Base-by-base conservation (phyloP, 371 early-diverging fungal genomes). In the Phascolomyces articulosus region DNA sequence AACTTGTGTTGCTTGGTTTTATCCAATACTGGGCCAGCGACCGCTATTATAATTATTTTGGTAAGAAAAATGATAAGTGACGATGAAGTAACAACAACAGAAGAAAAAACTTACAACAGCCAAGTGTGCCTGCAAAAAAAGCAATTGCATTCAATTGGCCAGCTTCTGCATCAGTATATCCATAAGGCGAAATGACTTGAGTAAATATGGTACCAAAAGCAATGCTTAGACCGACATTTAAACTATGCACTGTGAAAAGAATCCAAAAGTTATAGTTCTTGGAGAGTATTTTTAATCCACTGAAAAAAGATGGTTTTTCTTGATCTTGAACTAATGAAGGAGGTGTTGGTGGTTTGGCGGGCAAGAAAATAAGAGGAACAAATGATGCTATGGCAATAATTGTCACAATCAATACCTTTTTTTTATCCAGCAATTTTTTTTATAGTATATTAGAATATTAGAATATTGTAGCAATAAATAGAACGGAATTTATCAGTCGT, bases 1-100 rank as follows among this genome's bases (percentile, higher is more conserved):
- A 78, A 58, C 58, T 76, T 81, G 65, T 82, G 84, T 53, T 82
- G 81, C 54, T 81, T 82, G 48, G 82, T 85, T 31, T 65, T 64
- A 63, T 85, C 87, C 51, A 84, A 67, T 18, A 83, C 70, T 21
- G 82, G 82, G 15, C 87, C 84, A 27, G 82, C 73, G 29, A 82
- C 66, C 24, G 72, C 77, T 75, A 34, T 34, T 34, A 34, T 34
- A n/a, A n/a, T n/a, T n/a, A n/a, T n/a, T n/a, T n/a, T n/a, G n/a
- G n/a, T n/a, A n/a, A n/a, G n/a, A n/a, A n/a, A n/a, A n/a, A n/a
- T n/a, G n/a, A n/a, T n/a, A n/a, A n/a, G n/a, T n/a, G n/a, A n/a
- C n/a, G n/a, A n/a, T n/a, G n/a, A n/a, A n/a, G n/a, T n/a, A n/a
- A n/a, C n/a, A n/a, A n/a, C n/a, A n/a, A n/a, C n/a, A n/a, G n/a